Percentiles rank a stretch among this genome's conserved stretches.
These are phyloP conservation scores for Solanum sejunctum DNA, from an alignment of 257 asterid species.

Conservation along the genomic window DNA sequence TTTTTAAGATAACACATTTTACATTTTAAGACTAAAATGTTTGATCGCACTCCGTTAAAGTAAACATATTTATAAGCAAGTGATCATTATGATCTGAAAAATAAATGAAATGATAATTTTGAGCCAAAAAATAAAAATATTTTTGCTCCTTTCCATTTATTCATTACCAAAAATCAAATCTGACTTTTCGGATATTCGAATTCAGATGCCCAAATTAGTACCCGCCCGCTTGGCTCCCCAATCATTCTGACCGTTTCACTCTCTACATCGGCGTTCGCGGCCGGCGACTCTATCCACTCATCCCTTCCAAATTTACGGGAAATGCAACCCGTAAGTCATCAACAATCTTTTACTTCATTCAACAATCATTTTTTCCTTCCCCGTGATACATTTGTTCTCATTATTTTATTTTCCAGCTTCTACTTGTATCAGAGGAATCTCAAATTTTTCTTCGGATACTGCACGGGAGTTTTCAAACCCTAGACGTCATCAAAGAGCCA, in stretches of 20 bases:
- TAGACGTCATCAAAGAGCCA: slow-evolving; percentile 43
- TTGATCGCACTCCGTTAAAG: too few species aligned
- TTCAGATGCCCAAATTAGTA: neutral
- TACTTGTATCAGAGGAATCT: slow-evolving; percentile 47
- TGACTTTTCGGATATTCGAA: neutral
- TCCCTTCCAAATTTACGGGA: neutral
- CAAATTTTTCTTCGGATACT: slow-evolving; percentile 38
- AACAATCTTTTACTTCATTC: neutral
- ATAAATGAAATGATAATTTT: too few species aligned
- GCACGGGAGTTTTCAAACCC: slow-evolving; percentile 43
- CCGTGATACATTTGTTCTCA: neutral
- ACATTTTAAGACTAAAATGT: too few species aligned
- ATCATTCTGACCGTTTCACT: too few species aligned
- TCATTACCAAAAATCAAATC: too few species aligned
- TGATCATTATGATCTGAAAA: too few species aligned
- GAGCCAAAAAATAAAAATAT: too few species aligned
- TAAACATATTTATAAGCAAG: too few species aligned
- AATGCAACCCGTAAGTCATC: neutral
- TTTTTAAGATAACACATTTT: too few species aligned
- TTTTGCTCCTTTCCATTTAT: too few species aligned
- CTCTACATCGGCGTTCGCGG: neutral
- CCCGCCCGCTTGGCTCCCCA: neutral
- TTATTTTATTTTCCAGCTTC: slow-evolving; percentile 13
- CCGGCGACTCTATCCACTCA: neutral
- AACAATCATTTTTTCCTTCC: neutral